Base-by-base conservation (phyloP, 768 basidiomycete species). In the Trametes cinnabarina region DNA sequence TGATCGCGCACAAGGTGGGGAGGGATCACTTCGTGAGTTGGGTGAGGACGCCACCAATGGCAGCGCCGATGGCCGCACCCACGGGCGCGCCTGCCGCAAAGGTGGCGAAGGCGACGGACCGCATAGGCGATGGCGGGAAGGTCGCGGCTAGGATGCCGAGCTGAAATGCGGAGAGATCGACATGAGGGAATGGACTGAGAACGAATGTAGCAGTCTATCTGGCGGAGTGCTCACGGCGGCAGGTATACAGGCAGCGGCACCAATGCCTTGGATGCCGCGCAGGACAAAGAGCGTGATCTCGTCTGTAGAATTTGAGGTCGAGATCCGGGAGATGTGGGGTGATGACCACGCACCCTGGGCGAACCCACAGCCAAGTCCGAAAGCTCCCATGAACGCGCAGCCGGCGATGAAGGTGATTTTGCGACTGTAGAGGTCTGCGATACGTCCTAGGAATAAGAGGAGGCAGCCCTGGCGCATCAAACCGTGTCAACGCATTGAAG, bases 81-180 rank as follows among this genome's bases (percentile, higher is more conserved):
- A 94, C 66, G 0, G 94, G 92, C 0, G 88, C 90, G 25, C 94
- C 94, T 0, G 92, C 90, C 1, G 87, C 79, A 62, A 94, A 95
- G 0, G 87, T 84, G 0, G 94, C 83, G 61, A 95, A 96, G 0
- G 92, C 94, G 0, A 84, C 71, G 1, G 89, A 84, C 10, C 94
- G 82, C 0, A 85, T 79, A 14, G 75, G 75, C 0, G 87, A 86
- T 0, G 81, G 78, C 4, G 88, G 86, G 69, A 95, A 96, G 0
- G 85, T 75, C 43, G 87, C 79, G 0, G 94, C 93, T 32, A 96
- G 78, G 55, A 92, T 94, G 0, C 94, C 93, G 1, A 94, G 68
- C 30, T 32, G 30, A 0, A 12, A 32, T 32, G 6, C 1, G 9
- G 1, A 20, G 5, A 23, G 41, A 3, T 6, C 17, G n/a, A 19